A percentile compares a stretch with the other conserved stretches of the same genome.
Conservation (phyloP, 1,139 yeast species). For the Ogataea hybrid region DNA sequence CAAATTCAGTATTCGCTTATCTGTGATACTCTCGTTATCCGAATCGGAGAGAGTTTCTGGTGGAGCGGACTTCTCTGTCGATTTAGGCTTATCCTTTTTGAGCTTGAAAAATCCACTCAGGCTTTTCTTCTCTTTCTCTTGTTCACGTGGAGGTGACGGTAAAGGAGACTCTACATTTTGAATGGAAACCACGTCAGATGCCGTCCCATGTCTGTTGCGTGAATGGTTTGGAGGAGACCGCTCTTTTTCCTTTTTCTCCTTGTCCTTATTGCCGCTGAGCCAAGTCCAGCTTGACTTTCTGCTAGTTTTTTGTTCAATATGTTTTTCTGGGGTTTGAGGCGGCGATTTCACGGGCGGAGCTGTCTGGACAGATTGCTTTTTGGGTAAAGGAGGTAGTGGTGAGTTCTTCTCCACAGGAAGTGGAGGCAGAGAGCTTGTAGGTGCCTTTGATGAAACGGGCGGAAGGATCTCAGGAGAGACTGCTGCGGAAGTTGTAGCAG, state of each 20-base stretch:
- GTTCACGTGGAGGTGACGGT: slow-evolving; percentile 14
- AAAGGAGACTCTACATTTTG: slow-evolving; percentile 1
- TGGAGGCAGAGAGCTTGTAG: slow-evolving; percentile 18
- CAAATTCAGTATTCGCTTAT: slow-evolving; percentile 12
- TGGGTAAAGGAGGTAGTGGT: slow-evolving; percentile 19
- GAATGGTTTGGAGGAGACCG: slow-evolving; percentile 25
- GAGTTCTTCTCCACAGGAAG: slow-evolving; percentile 16
- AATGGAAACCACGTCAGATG: slow-evolving; percentile 8
- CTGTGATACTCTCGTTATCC: slow-evolving; percentile 21
- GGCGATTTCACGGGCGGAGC: slow-evolving; percentile 14
- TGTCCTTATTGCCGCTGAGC: slow-evolving; percentile 23
- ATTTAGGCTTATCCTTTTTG: slow-evolving; percentile 21
- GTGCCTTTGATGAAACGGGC: slow-evolving; percentile 8
- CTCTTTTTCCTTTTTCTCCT: slow-evolving; percentile 10
- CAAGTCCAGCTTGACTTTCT: slow-evolving; percentile 28
- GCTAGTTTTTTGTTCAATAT: slow-evolving; percentile 12
- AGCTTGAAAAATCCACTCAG: slow-evolving; percentile 25
- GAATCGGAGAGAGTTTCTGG: slow-evolving; percentile 18
- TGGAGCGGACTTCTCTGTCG: slow-evolving; percentile 12
- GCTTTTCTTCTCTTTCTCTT: slow-evolving; percentile 17
- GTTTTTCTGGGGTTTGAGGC: slow-evolving; percentile 15
- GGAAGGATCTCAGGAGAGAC: not conserved
- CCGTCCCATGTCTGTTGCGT: slow-evolving; percentile 28
- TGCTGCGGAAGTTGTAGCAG: slow-evolving; percentile 3
- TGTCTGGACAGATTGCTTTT: not conserved